A percentile compares a stretch with the other conserved stretches of the same genome.
phyloP scores from a whole-genome alignment of 1,284 basidiomycete species.

The Marasmius fiardii region DNA sequence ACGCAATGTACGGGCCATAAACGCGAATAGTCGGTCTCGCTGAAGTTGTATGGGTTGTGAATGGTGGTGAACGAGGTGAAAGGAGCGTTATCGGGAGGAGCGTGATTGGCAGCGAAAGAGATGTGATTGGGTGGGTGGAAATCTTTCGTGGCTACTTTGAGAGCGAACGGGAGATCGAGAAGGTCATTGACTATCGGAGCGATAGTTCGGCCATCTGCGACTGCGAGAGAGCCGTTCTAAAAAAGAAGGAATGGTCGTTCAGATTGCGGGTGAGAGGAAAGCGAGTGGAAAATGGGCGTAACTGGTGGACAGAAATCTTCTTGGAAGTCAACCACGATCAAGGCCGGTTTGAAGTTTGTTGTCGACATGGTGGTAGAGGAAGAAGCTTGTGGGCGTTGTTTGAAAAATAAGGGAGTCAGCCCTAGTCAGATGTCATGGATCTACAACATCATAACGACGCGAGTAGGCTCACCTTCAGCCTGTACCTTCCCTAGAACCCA shows the following conservation, averaged over 20 bases:
- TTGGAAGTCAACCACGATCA: slow-evolving; percentile 59
- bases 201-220: slow-evolving; percentile 42
- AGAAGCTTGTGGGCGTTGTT: no score
- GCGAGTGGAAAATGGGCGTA: slow-evolving; percentile 5
- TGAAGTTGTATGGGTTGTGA: slow-evolving; percentile 26
- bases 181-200: slow-evolving; percentile 43
- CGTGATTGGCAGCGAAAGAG: slow-evolving; percentile 60
- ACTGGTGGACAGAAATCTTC: slow-evolving; percentile 65
- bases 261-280: background rate
- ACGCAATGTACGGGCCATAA: slow-evolving; percentile 68
- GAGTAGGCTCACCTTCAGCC: no score
- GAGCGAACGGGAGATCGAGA: slow-evolving; percentile 35
- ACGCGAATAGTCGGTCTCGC: slow-evolving; percentile 36
- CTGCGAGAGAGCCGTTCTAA: slow-evolving; percentile 50
- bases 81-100: slow-evolving; percentile 25
- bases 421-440: no score
- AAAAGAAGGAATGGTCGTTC: background rate
- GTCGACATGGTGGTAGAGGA: background rate
- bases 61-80: slow-evolving; percentile 37
- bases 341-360: slow-evolving; percentile 26
- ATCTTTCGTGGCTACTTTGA: slow-evolving; percentile 46
- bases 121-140: slow-evolving; percentile 58
- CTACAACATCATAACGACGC: no score
- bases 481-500: no score
- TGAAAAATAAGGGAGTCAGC: no score